Evolutionary conservation across 495 filamentous ascomycete species (phyloP).

Genomic region (Penicillium macrosclerotiorum): DNA sequence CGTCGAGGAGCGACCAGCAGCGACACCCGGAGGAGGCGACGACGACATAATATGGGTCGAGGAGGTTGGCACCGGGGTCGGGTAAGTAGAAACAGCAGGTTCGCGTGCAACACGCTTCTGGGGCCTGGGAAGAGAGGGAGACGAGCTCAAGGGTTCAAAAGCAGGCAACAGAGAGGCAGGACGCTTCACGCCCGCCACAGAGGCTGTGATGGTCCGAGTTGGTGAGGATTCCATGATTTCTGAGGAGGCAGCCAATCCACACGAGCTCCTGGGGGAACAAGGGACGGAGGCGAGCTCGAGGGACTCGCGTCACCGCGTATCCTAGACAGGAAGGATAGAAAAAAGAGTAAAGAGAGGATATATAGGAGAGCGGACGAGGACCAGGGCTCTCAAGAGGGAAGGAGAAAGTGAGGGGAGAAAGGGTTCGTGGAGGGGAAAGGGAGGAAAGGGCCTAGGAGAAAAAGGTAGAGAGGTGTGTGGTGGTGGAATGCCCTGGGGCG

Average conservation of each 20-base stretch:
- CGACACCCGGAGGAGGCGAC: constrained; percentile 66
- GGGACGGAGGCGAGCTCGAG: constrained; percentile 21
- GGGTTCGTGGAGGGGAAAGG: constrained; percentile 23
- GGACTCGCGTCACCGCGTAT: constrained; percentile 27
- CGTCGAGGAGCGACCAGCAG: constrained; percentile 29
- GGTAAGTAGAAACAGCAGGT: constrained; percentile 54
- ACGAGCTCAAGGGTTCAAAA: constrained; percentile 90
- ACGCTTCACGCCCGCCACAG: constrained; percentile 68
- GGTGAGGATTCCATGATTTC: constrained; percentile 47
- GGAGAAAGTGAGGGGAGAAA: constrained; percentile 7
- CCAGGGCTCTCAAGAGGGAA: constrained; percentile 10
- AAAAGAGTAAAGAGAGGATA: constrained; percentile 2
- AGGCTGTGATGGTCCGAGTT: constrained; percentile 36
- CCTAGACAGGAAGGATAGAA: constrained; percentile 4
- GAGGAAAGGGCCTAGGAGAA: constrained; percentile 30
- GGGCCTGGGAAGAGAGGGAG: constrained; percentile 74
- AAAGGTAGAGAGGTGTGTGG: constrained; percentile 38
- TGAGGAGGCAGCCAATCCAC: constrained; percentile 7
- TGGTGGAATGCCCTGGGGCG: constrained; percentile 42
- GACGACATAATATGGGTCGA: constrained; percentile 90
- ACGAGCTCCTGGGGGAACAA: constrained; percentile 10
- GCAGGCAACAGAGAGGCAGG: constrained; percentile 82
- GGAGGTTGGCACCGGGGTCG: constrained; percentile 89
- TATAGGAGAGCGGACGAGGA: constrained; percentile 4
- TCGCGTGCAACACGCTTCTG: constrained; percentile 66